Evolutionary conservation across 148 eudicot genomes (phyloP).

Genomic region (Pharnaceum exiguum): DNA sequence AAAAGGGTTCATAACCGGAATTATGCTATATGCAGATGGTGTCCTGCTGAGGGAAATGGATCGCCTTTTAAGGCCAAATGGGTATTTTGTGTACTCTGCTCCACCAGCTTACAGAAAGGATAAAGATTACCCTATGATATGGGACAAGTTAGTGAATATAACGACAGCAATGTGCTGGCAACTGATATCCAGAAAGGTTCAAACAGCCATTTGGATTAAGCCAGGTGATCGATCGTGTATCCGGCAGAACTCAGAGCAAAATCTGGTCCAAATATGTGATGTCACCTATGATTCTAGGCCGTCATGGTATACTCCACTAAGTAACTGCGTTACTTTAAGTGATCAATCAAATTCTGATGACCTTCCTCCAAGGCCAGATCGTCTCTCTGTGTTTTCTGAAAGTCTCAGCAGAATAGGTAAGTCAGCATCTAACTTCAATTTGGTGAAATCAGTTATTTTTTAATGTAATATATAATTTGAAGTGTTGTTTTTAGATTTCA

Average conservation of each 20-base stretch:
- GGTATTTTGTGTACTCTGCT: constrained; percentile 93
- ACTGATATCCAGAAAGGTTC: constrained; percentile 75
- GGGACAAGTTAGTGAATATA: constrained; percentile 70
- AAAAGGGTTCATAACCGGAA: not conserved
- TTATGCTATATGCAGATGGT: constrained; percentile 51
- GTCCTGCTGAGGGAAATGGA: constrained; percentile 77
- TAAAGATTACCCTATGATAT: constrained; percentile 78
- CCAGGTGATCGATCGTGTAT: constrained; percentile 61
- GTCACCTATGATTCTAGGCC: constrained; percentile 39
- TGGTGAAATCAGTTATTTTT: too few species aligned
- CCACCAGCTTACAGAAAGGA: constrained; percentile 97
- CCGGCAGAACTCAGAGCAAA: constrained; percentile 59
- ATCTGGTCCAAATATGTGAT: constrained; percentile 63
- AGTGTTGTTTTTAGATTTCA: too few species aligned
- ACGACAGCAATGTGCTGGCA: constrained; percentile 96
- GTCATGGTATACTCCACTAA: constrained; percentile 76
- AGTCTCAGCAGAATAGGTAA: constrained; percentile 61
- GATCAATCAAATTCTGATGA: constrained; percentile 28
- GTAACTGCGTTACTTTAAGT: constrained; percentile 48
- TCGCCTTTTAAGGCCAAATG: constrained; percentile 77
- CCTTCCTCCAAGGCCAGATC: constrained; percentile 79
- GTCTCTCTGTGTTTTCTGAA: constrained; percentile 71
- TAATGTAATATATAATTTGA: too few species aligned
- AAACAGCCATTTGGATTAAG: constrained; percentile 96
- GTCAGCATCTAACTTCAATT: constrained; percentile 1